These are phyloP conservation scores for Perkinsus olseni DNA, from an alignment of 169 alveolate genomes.

Conservation along the genomic window DNA sequence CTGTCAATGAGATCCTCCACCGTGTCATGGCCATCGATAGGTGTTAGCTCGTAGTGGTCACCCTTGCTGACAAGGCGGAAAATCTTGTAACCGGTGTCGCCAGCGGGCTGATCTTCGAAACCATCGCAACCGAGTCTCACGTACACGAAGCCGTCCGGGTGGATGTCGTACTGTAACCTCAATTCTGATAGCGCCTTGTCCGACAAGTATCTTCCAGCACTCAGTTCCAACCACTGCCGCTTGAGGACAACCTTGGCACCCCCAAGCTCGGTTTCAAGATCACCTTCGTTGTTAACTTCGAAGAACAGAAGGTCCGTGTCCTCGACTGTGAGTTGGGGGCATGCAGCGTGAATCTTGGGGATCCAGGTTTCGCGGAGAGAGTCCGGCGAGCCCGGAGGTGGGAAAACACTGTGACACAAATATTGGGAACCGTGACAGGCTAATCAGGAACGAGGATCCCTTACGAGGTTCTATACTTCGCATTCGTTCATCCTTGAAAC, in stretches of 20 bases:
- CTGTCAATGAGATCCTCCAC: not conserved
- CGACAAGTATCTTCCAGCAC: not conserved
- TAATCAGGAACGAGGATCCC: no score
- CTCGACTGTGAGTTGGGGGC: not conserved
- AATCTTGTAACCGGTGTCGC: not conserved
- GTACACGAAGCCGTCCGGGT: not conserved
- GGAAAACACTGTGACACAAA: not conserved
- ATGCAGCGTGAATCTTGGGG: no score
- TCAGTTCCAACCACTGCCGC: not conserved
- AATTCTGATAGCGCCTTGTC: not conserved
- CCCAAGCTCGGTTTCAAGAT: not conserved
- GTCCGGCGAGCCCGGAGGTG: no score
- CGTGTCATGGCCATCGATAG: not conserved
- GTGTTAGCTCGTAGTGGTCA: not conserved
- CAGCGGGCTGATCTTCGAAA: no score
- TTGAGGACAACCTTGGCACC: not conserved
- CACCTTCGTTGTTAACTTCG: not conserved
- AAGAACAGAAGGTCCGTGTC: not conserved
- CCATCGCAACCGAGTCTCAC: not conserved
- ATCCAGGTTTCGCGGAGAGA: no score
- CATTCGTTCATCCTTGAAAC: no score
- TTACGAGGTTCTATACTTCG: no score
- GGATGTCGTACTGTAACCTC: not conserved
- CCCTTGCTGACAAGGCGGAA: not conserved
- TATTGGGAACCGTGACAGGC: no score